A percentile compares a stretch with the other conserved stretches of the same genome.
These are phyloP conservation scores for Heimioporus sp. DNA, from an alignment of 768 basidiomycete species.

Conservation along the genomic window DNA sequence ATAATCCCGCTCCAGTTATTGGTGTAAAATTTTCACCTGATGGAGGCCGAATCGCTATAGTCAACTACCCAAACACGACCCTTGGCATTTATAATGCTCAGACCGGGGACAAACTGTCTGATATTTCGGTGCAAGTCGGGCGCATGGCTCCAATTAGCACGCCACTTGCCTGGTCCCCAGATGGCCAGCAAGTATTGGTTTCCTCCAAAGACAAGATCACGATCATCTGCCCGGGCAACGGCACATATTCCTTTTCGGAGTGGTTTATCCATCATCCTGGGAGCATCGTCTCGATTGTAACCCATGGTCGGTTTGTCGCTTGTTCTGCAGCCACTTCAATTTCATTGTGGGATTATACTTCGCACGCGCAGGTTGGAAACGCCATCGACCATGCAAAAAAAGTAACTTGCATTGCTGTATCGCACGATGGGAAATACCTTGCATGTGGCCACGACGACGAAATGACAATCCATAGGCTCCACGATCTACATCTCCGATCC, in stretches of 20 bases:
- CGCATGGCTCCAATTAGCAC: background rate
- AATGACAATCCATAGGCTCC: background rate
- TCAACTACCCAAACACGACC: background rate
- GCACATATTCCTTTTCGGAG: background rate
- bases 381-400: background rate
- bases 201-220: background rate
- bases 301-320: background rate
- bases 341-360: conserved; percentile 6
- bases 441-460: background rate
- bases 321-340: background rate
- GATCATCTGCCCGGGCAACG: background rate
- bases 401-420: background rate
- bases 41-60: background rate
- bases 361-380: background rate
- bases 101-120: background rate
- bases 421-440: conserved; percentile 3
- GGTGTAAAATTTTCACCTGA: conserved; percentile 1
- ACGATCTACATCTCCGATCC: background rate
- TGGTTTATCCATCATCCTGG: background rate
- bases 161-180: background rate
- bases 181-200: background rate
- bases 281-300: background rate
- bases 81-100: background rate
- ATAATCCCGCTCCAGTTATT: too few relatives aligned
- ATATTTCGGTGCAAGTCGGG: background rate